Base-by-base conservation (phyloP, 306 rosid genomes). In the Prunus mira region DNA sequence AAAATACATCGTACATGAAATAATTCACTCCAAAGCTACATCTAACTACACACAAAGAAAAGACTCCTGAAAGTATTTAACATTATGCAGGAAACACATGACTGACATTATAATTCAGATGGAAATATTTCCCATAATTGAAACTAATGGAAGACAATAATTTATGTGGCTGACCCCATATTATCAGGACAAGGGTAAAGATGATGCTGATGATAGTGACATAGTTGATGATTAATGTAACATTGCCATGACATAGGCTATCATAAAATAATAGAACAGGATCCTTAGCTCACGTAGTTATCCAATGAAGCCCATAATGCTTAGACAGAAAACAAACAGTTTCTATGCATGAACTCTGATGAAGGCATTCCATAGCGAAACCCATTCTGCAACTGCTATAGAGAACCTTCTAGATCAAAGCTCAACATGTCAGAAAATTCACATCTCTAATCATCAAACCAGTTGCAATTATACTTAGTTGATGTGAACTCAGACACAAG, bases 311-410 rank as follows among this genome's bases (percentile, higher is more conserved):
- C 27, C 43, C 17, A 8, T 15, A 24, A 41, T 41, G 13, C 45
- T 57, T 24, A 38, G 22, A 30, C 14, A 58, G 43, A 45, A 24
- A 72, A 41, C 11, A 22, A 18, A 28, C 58, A 24, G 55, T 72
- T 38, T 71, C 66, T 20, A 38, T 43, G 67, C 76, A 73, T 58
- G 57, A 43, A 43, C 56, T 73, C 67, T 9, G 56, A 61, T 34
- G 45, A 57, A 56, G 19, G 24, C 18, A 56, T 10, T 25, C 66
- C 66, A 15, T 56, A 14, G 41, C 8, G 65, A 72, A 34, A 55
- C 22, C 43, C 51, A 34, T 57, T 57, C 67, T 17, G 56, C 24
- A 41, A 57, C 67, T 15, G 4, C 54, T 22, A 10, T 8, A 45
- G 20, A 43, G 67, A 24, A 32, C 17, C 51, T 12, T 72, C 41